These are phyloP conservation scores for Aspergillus floridensis DNA, from an alignment of 2,329 filamentous ascomycete genomes.

Conservation along the genomic window DNA sequence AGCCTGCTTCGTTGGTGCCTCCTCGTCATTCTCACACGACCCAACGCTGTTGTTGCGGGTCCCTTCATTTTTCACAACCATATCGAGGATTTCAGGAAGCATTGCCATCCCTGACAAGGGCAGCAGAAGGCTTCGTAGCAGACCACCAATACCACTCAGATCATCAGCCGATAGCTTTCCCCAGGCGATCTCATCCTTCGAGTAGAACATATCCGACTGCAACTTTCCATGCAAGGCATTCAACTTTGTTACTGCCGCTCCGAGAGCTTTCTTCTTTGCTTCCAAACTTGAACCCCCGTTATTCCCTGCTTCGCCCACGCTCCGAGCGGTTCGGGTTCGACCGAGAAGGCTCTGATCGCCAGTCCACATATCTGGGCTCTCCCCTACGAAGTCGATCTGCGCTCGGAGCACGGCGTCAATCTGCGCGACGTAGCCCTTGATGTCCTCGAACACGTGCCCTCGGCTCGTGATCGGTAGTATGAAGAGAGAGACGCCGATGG, in stretches of 20 bases:
- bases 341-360: slow-evolving; percentile 14
- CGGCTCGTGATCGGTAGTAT: slow-evolving; percentile 66
- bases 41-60: slow-evolving; percentile 8
- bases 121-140: slow-evolving; percentile 61
- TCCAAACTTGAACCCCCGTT: slow-evolving; percentile 14
- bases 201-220: slow-evolving; percentile 64
- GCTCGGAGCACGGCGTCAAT: slow-evolving; percentile 57
- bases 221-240: slow-evolving; percentile 62
- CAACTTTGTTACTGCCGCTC: slow-evolving; percentile 43
- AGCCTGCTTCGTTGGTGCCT: slow-evolving; percentile 13
- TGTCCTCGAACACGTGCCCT: slow-evolving; percentile 60
- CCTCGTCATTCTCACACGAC: slow-evolving; percentile 7
- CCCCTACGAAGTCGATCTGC: slow-evolving; percentile 60
- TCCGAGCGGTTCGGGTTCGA: slow-evolving; percentile 20
- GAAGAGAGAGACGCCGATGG: slow-evolving; percentile 61
- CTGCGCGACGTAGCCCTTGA: slow-evolving; percentile 51
- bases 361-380: slow-evolving; percentile 14
- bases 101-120: slow-evolving; percentile 66
- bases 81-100: slow-evolving; percentile 64
- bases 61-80: slow-evolving; percentile 26
- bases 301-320: slow-evolving; percentile 8
- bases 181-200: slow-evolving; percentile 69
- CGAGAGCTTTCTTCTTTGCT: slow-evolving; percentile 23
- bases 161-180: slow-evolving; percentile 67
- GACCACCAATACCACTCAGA: slow-evolving; percentile 56